Base-by-base conservation (phyloP, 768 basidiomycete genomes). In the Rhizopogon salebrosus region DNA sequence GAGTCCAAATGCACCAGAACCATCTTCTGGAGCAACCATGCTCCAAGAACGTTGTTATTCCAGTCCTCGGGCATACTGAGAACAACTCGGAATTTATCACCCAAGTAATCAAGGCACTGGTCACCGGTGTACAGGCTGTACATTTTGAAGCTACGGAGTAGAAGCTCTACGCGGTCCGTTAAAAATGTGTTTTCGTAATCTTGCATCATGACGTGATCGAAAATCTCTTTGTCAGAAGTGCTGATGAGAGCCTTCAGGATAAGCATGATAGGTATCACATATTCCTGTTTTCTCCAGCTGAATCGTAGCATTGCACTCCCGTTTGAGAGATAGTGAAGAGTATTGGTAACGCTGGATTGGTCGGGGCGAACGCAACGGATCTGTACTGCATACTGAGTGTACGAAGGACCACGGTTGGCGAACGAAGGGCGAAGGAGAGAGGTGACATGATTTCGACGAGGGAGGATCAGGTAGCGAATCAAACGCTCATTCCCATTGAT, bases 401-500 rank as follows among this genome's bases (percentile, higher is more conserved):
- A 99, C 3, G 92, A 92, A 9, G 90, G 92, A 3, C 97, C 97
- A 55, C 97, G 90, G 58, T 91, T 93, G 49, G 82, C 69, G 68
- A 98, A 99, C 10, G 92, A 87, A 20, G 92, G 89, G 45, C 97
- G 92, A 60, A 89, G 75, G 61, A 99, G 84, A 45, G 94, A 87
- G 58, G 95, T 91, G 62, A 92, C 93, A 73, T 98, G 93, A 66
- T 98, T 93, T 49, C 97, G 82, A 24, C 97, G 87, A 11, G 95
- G 95, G 36, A 99, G 80, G 63, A 98, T 94, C 65, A 98, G 85
- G 72, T 94, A 98, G 57, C 97, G 92, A 60, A 99, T 95, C 57
- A 99, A 83, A 72, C 94, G 92, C 72, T 99, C 97, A 71, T 98
- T 98, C 56, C 97, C 97, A 68, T 99, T 99, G 70, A 99, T 85